Conservation (phyloP, 2,329 filamentous ascomycete species). For the Eutypella sp. region DNA sequence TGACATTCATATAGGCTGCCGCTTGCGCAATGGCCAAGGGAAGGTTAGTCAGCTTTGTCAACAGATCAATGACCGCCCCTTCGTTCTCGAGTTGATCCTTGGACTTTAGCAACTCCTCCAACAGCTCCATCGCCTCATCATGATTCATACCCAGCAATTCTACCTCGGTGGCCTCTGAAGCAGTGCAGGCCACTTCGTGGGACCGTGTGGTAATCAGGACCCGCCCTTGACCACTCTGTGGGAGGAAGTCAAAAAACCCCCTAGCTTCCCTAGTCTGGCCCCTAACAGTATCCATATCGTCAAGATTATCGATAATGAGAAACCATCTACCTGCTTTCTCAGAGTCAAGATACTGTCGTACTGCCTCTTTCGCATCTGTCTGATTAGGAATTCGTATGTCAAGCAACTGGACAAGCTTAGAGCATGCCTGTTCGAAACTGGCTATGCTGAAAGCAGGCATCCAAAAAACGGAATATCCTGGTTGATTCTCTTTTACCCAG, state of each 20-base stretch:
- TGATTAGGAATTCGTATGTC: slow-evolving; percentile 40
- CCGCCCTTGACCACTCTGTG: slow-evolving; percentile 24
- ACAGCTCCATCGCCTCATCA: slow-evolving; percentile 18
- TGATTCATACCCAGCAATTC: slow-evolving; percentile 24
- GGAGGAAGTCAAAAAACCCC: slow-evolving; percentile 26
- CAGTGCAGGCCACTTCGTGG: slow-evolving; percentile 22
- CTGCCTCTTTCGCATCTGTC: slow-evolving; percentile 55
- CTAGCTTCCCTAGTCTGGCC: slow-evolving; percentile 2
- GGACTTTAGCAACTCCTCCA: slow-evolving; percentile 21
- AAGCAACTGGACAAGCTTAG: slow-evolving; percentile 27
- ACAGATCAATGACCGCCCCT: slow-evolving; percentile 13
- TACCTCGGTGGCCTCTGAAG: slow-evolving; percentile 18
- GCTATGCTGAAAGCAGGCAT: slow-evolving; percentile 32
- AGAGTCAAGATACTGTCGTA: slow-evolving; percentile 35
- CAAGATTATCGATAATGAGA: slow-evolving; percentile 38
- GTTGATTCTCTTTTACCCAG: slow-evolving; percentile 27
- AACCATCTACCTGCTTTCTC: slow-evolving; percentile 30
- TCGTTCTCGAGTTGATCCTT: slow-evolving; percentile 12
- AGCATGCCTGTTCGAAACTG: slow-evolving; percentile 35
- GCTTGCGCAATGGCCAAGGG: slow-evolving; percentile 39
- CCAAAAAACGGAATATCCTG: slow-evolving; percentile 39
- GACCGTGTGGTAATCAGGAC: slow-evolving; percentile 34
- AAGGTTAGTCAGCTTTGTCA: slow-evolving; percentile 31
- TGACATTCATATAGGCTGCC: slow-evolving; percentile 34
- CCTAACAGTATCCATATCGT: slow-evolving; percentile 28